Evolutionary conservation across 371 early-diverging fungal species (phyloP), one percentile per base, ranked within the genome.

Genomic region (Mortierella sp.): DNA sequence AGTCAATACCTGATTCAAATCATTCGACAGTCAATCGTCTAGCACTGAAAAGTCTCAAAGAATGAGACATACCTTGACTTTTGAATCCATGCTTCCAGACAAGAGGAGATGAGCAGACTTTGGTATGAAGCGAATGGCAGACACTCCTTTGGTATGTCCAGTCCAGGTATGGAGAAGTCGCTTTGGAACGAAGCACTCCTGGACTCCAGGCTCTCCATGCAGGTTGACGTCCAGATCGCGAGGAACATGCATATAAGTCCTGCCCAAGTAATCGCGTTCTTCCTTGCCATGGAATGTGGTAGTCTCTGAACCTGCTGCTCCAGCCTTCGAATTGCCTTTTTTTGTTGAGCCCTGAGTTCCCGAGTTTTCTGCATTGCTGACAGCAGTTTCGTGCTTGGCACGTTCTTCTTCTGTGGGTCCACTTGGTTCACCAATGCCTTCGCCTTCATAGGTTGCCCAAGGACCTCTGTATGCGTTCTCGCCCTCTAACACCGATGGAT

Each of bases 241-340:
- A 26, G 98, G 98, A 1, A 94, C 91, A 64, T 95, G 94, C 95
- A 99, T 95, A 81, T 96, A 99, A 0, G 97, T 96, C 37, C 98
- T 83, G 47, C 97, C 98, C 68, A 93, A 84, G 84, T 97, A 98
- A 84, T 99, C 97, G 50, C 80, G 82, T 75, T 94, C 95, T 1
- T 87, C 75, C 72, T 68, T 82, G 56, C 95, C 94, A 75, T 96
- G 94, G 73, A 95, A 94, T 2, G 75, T 86, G 1, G 91, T 89
- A 29, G 84, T 88, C 66, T 96, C 96, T 43, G 86, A 82, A 23
- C 87, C 86, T 37, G 82, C 57, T 0, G 81, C 82, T 46, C 74
- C 70, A 26, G 75, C 72, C 52, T 82, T 82, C 16, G 68, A 58
- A 45, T 65, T 64, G 48, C 63, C 58, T 25, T 64, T 64, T 51